phyloP scores from a whole-genome alignment of 2,329 filamentous ascomycete genomes.

The Fusarium subglutinans region DNA sequence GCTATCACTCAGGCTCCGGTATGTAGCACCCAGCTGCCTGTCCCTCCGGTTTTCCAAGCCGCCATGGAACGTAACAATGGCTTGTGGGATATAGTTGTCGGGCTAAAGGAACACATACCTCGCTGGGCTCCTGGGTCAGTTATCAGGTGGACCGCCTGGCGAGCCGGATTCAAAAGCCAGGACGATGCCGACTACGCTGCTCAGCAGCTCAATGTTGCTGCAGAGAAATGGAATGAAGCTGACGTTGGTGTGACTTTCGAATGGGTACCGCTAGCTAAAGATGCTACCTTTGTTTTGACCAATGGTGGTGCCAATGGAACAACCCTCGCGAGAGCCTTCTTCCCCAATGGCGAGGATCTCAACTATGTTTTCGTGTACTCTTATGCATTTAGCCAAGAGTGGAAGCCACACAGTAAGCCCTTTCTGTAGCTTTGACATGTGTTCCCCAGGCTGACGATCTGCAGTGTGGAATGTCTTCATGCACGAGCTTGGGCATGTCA shows the following conservation, averaged over 20 bases:
- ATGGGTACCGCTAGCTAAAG: neutral
- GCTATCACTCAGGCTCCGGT: no score
- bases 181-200: neutral
- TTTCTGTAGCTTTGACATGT: fast-evolving
- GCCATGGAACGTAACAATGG: no score
- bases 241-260: neutral
- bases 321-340: neutral
- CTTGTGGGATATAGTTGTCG: no score
- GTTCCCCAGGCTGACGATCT: no score
- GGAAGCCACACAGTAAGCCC: neutral
- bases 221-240: neutral
- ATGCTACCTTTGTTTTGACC: neutral
- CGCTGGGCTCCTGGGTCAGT: no score
- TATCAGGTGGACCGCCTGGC: no score
- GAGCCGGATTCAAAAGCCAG: no score
- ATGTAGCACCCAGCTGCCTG: no score
- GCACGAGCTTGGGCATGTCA: no score
- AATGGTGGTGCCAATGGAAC: neutral
- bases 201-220: neutral
- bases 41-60: no score
- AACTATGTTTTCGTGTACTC: neutral
- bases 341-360: neutral
- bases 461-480: no score
- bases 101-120: no score
- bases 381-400: neutral